Percentiles rank a stretch among this genome's conserved stretches.
Conservation (phyloP, 1,284 basidiomycete species). For the Prillingera fragicola region DNA sequence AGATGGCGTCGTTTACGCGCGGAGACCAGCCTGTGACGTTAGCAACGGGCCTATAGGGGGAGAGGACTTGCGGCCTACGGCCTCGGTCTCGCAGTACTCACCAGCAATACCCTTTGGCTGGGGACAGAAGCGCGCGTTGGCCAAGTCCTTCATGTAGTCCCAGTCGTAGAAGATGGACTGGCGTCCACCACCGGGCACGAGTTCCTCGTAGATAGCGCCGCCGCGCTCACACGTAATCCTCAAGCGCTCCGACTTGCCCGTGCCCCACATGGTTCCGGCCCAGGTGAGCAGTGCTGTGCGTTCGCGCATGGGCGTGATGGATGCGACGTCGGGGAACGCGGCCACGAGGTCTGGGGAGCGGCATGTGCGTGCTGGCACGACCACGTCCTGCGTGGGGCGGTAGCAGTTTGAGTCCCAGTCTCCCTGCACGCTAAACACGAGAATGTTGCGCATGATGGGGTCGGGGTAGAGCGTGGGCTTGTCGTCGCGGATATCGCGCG, state of each 20-base stretch:
- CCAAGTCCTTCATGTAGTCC: constrained; percentile 48
- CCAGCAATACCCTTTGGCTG: constrained; percentile 48
- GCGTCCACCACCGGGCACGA: constrained; percentile 37
- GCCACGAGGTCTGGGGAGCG: constrained; percentile 27
- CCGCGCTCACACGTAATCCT: constrained; percentile 42
- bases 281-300: constrained; percentile 38
- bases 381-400: constrained; percentile 46
- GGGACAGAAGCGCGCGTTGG: constrained; percentile 48
- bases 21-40: constrained; percentile 45
- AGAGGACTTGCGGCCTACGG: neutral
- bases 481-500: constrained; percentile 22
- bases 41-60: neutral
- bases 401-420: constrained; percentile 46
- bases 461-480: constrained; percentile 35
- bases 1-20: constrained; percentile 51
- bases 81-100: constrained; percentile 14
- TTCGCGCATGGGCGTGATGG: constrained; percentile 35
- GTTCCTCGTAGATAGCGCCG: constrained; percentile 35
- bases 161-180: constrained; percentile 35
- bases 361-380: constrained; percentile 46
- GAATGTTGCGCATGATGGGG: constrained; percentile 37
- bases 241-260: constrained; percentile 43
- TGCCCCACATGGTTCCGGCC: constrained; percentile 48
- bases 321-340: constrained; percentile 29
- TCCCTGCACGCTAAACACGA: constrained; percentile 46